A percentile compares a stretch with the other conserved stretches of the same genome.
Evolutionary conservation across 495 filamentous ascomycete genomes (phyloP).

Genomic region (Letharia lupina): DNA sequence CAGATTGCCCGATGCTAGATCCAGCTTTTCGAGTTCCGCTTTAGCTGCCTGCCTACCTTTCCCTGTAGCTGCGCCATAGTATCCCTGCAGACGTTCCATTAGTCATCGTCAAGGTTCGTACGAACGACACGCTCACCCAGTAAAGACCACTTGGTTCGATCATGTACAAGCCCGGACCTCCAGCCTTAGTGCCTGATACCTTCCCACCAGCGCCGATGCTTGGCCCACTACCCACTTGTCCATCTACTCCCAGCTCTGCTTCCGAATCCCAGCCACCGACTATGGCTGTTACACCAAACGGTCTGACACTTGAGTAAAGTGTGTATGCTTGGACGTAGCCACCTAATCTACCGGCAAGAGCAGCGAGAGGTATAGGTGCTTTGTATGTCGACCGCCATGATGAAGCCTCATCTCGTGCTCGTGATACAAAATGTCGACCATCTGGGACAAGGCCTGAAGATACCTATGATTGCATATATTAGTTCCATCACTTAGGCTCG

Average conservation of each 20-base stretch:
- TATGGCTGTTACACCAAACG: conserved; percentile 93
- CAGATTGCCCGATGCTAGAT: conserved; percentile 68
- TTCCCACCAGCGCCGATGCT: conserved; percentile 72
- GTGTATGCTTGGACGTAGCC: conserved; percentile 96
- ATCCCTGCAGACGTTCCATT: conserved; percentile 50
- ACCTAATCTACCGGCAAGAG: conserved; percentile 83
- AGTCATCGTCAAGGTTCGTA: background rate
- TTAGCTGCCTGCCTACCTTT: conserved; percentile 95
- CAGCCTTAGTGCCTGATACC: conserved; percentile 61
- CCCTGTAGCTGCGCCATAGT: conserved; percentile 94
- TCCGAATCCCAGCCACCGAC: conserved; percentile 88
- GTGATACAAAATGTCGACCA: conserved; percentile 87
- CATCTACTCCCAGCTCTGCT: conserved; percentile 69
- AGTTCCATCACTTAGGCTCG: background rate
- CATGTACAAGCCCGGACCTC: conserved; percentile 94
- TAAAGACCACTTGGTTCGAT: conserved; percentile 94
- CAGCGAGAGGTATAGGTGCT: conserved; percentile 75
- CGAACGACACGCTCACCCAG: conserved; percentile 52
- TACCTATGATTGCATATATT: conserved; percentile 47
- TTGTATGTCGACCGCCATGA: conserved; percentile 86
- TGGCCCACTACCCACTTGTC: conserved; percentile 75
- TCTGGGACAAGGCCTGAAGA: conserved; percentile 90
- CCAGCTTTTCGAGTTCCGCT: conserved; percentile 94
- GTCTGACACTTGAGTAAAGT: conserved; percentile 88
- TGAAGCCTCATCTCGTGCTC: conserved; percentile 86